A percentile compares a stretch with the other conserved stretches of the same genome.
phyloP scores from a whole-genome alignment of 2,329 filamentous ascomycete genomes.

The Colletotrichum sp. region DNA sequence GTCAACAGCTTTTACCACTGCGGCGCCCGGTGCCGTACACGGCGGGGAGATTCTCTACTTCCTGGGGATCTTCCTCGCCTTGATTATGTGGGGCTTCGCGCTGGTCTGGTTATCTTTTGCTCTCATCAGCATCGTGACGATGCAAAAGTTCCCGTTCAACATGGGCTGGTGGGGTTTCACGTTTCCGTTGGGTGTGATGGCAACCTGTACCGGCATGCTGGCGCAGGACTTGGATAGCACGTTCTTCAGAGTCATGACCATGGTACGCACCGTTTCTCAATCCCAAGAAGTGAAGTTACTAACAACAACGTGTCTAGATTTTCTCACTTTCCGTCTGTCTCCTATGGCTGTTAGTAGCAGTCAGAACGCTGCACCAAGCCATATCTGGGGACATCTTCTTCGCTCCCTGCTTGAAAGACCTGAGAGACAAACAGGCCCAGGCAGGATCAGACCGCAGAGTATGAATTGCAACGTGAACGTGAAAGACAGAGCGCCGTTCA shows the following conservation, averaged over 20 bases:
- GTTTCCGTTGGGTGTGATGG: slow-evolving; percentile 50
- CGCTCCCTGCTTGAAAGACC: slow-evolving; percentile 46
- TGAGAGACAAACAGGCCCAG: slow-evolving; percentile 35
- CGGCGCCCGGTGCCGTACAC: slow-evolving; percentile 39
- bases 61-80: slow-evolving; percentile 52
- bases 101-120: slow-evolving; percentile 49
- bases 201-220: slow-evolving; percentile 43
- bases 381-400: slow-evolving; percentile 48
- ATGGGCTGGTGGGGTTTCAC: slow-evolving; percentile 56
- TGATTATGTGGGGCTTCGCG: slow-evolving; percentile 51
- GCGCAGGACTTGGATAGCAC: slow-evolving; percentile 45
- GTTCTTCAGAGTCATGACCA: slow-evolving; percentile 47
- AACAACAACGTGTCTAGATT: slow-evolving; percentile 30
- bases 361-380: slow-evolving; percentile 40
- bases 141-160: slow-evolving; percentile 47
- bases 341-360: slow-evolving; percentile 47
- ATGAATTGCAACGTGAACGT: slow-evolving; percentile 5
- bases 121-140: slow-evolving; percentile 41
- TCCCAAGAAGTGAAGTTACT: neutral
- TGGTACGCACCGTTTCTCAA: slow-evolving; percentile 27
- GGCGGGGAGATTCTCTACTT: slow-evolving; percentile 62
- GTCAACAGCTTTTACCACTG: slow-evolving; percentile 49
- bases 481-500: neutral
- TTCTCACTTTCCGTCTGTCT: slow-evolving; percentile 44
- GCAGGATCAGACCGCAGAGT: slow-evolving; percentile 30